Evolutionary conservation across 2,329 filamentous ascomycete species (phyloP).

Genomic region (Fusarium floridanum): DNA sequence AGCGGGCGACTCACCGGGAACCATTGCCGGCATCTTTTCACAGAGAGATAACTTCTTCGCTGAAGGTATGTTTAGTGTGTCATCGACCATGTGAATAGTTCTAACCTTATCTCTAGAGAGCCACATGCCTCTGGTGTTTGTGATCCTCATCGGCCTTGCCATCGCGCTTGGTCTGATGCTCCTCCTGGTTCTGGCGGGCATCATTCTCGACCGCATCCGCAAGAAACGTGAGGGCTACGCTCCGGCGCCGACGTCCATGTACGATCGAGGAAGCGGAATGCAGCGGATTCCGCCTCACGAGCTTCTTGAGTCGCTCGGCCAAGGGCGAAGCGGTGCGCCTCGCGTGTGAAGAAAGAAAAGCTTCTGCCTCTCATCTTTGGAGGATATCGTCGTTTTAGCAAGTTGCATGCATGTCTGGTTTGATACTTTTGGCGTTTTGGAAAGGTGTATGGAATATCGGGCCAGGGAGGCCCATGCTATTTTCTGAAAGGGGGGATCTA

Average conservation of each 20-base stretch:
- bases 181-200: constrained; percentile 79
- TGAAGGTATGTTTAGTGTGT: constrained; percentile 64
- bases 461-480: constrained; percentile 34
- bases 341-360: constrained; percentile 57
- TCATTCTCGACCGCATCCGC: constrained; percentile 80
- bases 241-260: constrained; percentile 78
- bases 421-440: constrained; percentile 54
- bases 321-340: constrained; percentile 62
- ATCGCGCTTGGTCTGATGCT: constrained; percentile 84
- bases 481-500: constrained; percentile 32
- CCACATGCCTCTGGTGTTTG: constrained; percentile 78
- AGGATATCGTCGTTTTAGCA: constrained; percentile 45
- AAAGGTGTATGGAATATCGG: constrained; percentile 47
- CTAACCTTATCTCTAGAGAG: constrained; percentile 51
- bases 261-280: constrained; percentile 70
- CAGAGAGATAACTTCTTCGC: constrained; percentile 84
- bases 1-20: constrained; percentile 74
- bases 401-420: constrained; percentile 46
- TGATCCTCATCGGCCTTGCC: constrained; percentile 84
- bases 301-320: constrained; percentile 67
- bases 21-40: constrained; percentile 85
- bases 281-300: constrained; percentile 72
- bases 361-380: constrained; percentile 14
- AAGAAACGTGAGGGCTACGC: constrained; percentile 84
- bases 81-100: background rate